phyloP scores from a whole-genome alignment of 345 rosid genomes.

The Eutrema heterophyllum region DNA sequence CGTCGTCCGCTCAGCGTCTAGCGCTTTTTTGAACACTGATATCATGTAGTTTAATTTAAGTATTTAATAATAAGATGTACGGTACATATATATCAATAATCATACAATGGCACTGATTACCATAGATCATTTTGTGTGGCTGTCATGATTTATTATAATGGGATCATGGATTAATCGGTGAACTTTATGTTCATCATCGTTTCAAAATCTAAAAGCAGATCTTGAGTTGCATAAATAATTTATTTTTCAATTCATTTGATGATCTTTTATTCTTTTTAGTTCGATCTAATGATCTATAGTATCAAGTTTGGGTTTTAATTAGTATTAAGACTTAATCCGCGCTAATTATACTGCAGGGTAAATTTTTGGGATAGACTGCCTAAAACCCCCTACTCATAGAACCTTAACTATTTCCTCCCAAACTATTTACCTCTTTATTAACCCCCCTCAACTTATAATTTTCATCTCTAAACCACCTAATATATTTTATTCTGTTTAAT shows the following conservation, averaged over 20 bases:
- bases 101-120: slow-evolving; percentile 8
- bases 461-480: no score
- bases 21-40: no score
- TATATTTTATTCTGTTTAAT: no score
- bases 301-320: not conserved
- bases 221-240: not conserved
- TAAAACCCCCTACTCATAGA: no score
- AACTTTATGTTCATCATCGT: slow-evolving; percentile 18
- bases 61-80: not conserved
- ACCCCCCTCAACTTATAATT: no score
- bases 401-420: no score
- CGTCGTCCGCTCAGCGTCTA: no score
- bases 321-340: no score
- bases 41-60: not conserved
- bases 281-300: not conserved
- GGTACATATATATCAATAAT: not conserved
- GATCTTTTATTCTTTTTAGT: not conserved
- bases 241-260: not conserved
- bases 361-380: no score
- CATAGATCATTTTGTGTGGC: not conserved
- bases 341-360: no score
- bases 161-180: slow-evolving; percentile 8
- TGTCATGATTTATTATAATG: slow-evolving; percentile 12
- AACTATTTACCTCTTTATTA: no score
- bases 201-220: slow-evolving; percentile 16